Evolutionary conservation across 2,329 filamentous ascomycete species (phyloP).

Genomic region (Colletotrichum sp.): DNA sequence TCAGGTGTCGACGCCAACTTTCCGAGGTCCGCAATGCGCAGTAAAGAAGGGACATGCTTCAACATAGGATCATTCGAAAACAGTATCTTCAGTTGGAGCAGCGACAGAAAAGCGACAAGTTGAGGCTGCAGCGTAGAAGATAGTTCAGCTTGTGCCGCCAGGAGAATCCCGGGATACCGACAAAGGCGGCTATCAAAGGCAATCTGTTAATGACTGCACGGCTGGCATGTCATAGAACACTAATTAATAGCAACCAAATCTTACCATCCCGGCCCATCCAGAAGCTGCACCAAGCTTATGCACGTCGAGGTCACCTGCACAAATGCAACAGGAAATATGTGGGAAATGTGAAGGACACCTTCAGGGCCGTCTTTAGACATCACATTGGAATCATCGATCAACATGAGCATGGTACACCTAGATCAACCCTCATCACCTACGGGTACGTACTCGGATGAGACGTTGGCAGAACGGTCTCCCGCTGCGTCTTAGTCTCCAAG

Average conservation of each 20-base stretch:
- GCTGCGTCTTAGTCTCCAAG: neutral
- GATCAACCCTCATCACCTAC: neutral
- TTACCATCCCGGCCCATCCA: too few relatives aligned
- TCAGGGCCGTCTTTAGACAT: too few relatives aligned
- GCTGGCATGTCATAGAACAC: too few relatives aligned
- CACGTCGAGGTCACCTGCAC: too few relatives aligned
- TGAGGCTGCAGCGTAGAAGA: neutral
- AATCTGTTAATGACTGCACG: too few relatives aligned
- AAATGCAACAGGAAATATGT: too few relatives aligned
- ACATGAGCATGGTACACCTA: neutral
- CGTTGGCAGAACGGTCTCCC: neutral
- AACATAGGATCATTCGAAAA: neutral
- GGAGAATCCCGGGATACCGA: neutral
- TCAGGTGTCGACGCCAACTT: neutral
- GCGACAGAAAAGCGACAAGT: neutral
- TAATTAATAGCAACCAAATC: too few relatives aligned
- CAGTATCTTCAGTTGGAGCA: neutral
- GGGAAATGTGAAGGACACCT: too few relatives aligned
- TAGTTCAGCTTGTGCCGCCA: neutral
- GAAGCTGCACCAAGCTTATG: too few relatives aligned
- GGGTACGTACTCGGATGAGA: neutral
- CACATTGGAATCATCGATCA: too few relatives aligned
- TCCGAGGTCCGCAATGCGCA: neutral
- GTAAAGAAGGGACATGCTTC: neutral
- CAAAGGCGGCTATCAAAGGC: too few relatives aligned